A percentile compares a stretch with the other conserved stretches of the same genome.
phyloP scores from a whole-genome alignment of 345 rosid genomes.

The Luvunga scandens region DNA sequence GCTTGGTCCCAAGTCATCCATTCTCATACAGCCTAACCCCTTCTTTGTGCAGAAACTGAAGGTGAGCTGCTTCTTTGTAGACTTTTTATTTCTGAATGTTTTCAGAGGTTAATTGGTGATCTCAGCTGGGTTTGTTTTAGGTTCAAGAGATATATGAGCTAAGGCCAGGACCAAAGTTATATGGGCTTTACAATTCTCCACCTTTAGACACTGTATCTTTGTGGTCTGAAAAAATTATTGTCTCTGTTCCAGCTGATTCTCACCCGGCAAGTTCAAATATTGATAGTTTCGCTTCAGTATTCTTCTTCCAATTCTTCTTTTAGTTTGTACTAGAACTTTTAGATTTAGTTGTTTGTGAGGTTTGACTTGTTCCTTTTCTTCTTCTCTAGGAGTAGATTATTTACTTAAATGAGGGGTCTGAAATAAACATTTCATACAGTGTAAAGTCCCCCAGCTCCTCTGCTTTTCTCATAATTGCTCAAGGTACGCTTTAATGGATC shows the following conservation, averaged over 20 bases:
- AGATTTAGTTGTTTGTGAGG: conserved; percentile 2
- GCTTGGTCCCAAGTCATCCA: conserved; percentile 72
- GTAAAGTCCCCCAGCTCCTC: conserved; percentile 59
- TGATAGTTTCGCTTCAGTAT: background rate
- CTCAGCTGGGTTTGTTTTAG: conserved; percentile 32
- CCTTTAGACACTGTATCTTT: conserved; percentile 53
- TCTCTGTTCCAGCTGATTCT: conserved; percentile 64
- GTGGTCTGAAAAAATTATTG: conserved; percentile 52
- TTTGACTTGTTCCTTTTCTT: conserved; percentile 2
- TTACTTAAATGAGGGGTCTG: conserved; percentile 76
- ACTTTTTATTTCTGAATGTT: background rate
- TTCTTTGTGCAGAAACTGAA: conserved; percentile 72
- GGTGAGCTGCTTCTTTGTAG: conserved; percentile 37
- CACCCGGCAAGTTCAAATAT: conserved; percentile 55
- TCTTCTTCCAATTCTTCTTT: background rate
- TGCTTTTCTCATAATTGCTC: conserved; percentile 69
- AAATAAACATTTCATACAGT: conserved; percentile 61
- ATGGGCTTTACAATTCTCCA: conserved; percentile 68
- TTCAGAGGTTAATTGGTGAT: background rate
- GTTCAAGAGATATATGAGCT: conserved; percentile 59
- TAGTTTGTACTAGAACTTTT: background rate
- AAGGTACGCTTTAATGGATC: conserved; percentile 53
- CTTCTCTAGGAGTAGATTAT: conserved; percentile 67
- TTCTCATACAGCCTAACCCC: conserved; percentile 68
- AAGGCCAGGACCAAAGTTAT: conserved; percentile 48